Evolutionary conservation across 1,284 basidiomycete genomes (phyloP), one percentile per base, ranked within the genome.

Genomic region (Ustilago xerochloae): DNA sequence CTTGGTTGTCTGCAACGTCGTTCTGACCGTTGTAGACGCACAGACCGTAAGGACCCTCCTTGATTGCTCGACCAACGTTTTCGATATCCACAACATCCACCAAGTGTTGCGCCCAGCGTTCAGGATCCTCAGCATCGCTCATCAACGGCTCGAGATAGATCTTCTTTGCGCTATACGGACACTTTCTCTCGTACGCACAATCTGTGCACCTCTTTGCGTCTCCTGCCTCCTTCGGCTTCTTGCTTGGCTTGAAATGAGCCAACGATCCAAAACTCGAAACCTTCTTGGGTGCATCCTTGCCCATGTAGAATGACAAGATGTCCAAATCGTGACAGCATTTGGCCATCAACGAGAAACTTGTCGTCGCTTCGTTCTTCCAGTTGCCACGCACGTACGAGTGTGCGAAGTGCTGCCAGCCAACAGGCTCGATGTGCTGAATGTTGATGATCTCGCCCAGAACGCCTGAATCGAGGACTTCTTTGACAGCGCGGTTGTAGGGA

Each of bases 1-100:
- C 65, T 24, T 68, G 65, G 22, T 68, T 68, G 51, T 68, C 65
- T 1, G 46, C 54, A 6, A 68, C 65, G 41, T 68, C 65, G 50
- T 68, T 68, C 54, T 68, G 65, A 9, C 65, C 65, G 46, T 68
- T 68, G 54, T 68, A 68, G 1, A 68, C 65, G 46, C 65, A 68
- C 16, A 68, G 50, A 7, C 65, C 65, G 46, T 68, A 68, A 9
- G 65, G 65, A 9, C 65, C 65, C n/a, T 68, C 59, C 35, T 62
- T 52, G 54, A 68, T 62, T 8, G 65, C 65, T 8, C 55, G 49
- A 26, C 38, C 51, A 26, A 68, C 65, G 33, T 63, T 68, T 20
- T 68, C 65, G 26, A 68, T 68, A 39, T 68, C 65, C 24, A 68
- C 65, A 1, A 68, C 33, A 20, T 68, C 65, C 18, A 46, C 46